Evolutionary conservation across 2,329 filamentous ascomycete species (phyloP).

Genomic region (Claviceps maximensis): DNA sequence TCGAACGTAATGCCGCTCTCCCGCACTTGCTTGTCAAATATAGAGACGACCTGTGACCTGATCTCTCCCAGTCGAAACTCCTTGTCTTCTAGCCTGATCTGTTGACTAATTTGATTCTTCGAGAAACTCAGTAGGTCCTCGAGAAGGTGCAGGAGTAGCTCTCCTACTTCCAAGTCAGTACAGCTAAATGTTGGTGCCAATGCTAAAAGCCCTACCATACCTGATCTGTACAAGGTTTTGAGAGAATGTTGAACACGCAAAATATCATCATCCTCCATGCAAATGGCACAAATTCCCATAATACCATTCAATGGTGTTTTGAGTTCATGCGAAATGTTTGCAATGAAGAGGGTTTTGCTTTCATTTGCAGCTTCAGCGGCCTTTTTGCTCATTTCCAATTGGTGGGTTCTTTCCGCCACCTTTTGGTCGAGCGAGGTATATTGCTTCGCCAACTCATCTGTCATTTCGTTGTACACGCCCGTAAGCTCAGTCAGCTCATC

Average conservation of each 20-base stretch:
- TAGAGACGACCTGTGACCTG: conserved; percentile 66
- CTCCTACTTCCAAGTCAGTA: conserved; percentile 24
- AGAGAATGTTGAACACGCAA: conserved; percentile 67
- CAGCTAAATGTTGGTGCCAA: background rate
- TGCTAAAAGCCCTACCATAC: background rate
- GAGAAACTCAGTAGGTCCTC: conserved; percentile 87
- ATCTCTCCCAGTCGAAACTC: conserved; percentile 81
- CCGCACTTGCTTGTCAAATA: conserved; percentile 80
- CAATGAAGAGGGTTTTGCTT: conserved; percentile 94
- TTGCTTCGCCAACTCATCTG: conserved; percentile 75
- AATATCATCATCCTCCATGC: conserved; percentile 81
- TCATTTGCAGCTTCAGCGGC: conserved; percentile 91
- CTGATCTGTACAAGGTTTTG: conserved; percentile 63
- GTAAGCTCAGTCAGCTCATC: conserved; percentile 81
- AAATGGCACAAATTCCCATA: conserved; percentile 83
- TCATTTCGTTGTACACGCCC: conserved; percentile 84
- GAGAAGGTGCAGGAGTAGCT: conserved; percentile 70
- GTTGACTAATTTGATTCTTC: conserved; percentile 86
- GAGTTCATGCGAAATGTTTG: conserved; percentile 78
- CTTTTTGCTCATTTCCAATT: conserved; percentile 81
- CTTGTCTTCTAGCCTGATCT: conserved; percentile 67
- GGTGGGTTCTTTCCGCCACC: conserved; percentile 67
- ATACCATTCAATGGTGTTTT: conserved; percentile 95
- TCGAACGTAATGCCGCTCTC: conserved; percentile 64
- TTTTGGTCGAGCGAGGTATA: conserved; percentile 76